Evolutionary conservation across 352 stramenopile genomes (phyloP).

Genomic region (Phytophthora parvispora): DNA sequence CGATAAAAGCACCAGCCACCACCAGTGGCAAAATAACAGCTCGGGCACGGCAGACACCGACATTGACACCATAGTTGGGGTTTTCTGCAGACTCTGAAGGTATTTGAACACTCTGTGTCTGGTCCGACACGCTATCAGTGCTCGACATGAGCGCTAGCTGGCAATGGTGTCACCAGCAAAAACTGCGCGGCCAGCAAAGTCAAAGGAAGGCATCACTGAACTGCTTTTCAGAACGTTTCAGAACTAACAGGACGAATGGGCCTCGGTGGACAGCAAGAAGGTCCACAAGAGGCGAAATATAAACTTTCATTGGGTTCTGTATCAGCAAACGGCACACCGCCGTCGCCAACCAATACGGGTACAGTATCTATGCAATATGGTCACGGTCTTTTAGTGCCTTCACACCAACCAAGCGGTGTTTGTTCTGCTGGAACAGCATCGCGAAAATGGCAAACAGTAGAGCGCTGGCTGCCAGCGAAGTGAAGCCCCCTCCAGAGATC

Average conservation of each 20-base stretch:
- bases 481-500: slow-evolving; percentile 40
- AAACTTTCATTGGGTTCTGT: too few relatives aligned
- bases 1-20: background rate
- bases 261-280: too few relatives aligned
- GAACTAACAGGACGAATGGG: background rate
- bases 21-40: background rate
- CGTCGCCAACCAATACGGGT: too few relatives aligned
- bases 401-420: slow-evolving; percentile 22
- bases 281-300: too few relatives aligned
- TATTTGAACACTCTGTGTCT: background rate
- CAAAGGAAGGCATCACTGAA: background rate
- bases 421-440: slow-evolving; percentile 23
- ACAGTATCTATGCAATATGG: slow-evolving; percentile 32
- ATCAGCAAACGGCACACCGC: too few relatives aligned
- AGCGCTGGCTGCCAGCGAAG: slow-evolving; percentile 30
- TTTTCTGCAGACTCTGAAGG: background rate
- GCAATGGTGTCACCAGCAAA: too few relatives aligned
- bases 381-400: slow-evolving; percentile 26
- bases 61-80: background rate
- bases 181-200: too few relatives aligned
- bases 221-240: background rate
- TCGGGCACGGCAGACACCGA: background rate
- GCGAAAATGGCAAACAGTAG: slow-evolving; percentile 29
- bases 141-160: background rate
- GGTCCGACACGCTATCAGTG: background rate